Evolutionary conservation across 1,139 yeast species (phyloP).

Genomic region (Kodamaea derodonti): DNA sequence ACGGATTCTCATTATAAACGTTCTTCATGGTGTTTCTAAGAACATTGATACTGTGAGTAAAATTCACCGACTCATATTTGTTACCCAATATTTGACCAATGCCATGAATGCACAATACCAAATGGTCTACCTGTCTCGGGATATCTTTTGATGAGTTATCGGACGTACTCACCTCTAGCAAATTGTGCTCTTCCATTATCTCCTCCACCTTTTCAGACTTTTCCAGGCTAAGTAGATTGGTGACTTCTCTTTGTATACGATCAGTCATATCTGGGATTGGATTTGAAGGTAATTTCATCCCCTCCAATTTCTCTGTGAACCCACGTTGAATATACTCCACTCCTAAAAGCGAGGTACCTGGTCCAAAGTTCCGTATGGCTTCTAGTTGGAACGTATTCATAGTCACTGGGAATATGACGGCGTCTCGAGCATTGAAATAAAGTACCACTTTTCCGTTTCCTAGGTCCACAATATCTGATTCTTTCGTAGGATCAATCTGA

Average conservation of each 20-base stretch:
- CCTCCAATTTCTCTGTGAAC: slow-evolving; percentile 24
- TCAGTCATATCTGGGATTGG: slow-evolving; percentile 50
- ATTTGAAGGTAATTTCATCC: slow-evolving; percentile 22
- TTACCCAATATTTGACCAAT: slow-evolving; percentile 88
- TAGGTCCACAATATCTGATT: slow-evolving; percentile 30
- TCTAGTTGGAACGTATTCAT: slow-evolving; percentile 34
- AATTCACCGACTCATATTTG: slow-evolving; percentile 75
- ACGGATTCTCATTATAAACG: slow-evolving; percentile 47
- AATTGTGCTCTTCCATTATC: not conserved
- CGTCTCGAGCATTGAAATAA: slow-evolving; percentile 29
- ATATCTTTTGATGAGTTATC: slow-evolving; percentile 16
- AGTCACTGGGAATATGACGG: slow-evolving; percentile 36
- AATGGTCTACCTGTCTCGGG: slow-evolving; percentile 65
- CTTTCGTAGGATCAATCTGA: slow-evolving; percentile 15
- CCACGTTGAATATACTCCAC: slow-evolving; percentile 41
- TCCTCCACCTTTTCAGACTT: slow-evolving; percentile 5
- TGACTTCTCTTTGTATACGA: slow-evolving; percentile 28
- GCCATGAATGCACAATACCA: slow-evolving; percentile 86
- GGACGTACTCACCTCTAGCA: not conserved
- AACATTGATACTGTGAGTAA: slow-evolving; percentile 78
- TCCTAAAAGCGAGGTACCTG: slow-evolving; percentile 27
- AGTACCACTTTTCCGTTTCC: slow-evolving; percentile 30
- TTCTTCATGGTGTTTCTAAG: slow-evolving; percentile 61
- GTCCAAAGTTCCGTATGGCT: slow-evolving; percentile 37
- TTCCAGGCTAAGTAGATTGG: slow-evolving; percentile 15